Base-by-base conservation (phyloP, 2,329 filamentous ascomycete species). In the Gnomoniopsis sp. region DNA sequence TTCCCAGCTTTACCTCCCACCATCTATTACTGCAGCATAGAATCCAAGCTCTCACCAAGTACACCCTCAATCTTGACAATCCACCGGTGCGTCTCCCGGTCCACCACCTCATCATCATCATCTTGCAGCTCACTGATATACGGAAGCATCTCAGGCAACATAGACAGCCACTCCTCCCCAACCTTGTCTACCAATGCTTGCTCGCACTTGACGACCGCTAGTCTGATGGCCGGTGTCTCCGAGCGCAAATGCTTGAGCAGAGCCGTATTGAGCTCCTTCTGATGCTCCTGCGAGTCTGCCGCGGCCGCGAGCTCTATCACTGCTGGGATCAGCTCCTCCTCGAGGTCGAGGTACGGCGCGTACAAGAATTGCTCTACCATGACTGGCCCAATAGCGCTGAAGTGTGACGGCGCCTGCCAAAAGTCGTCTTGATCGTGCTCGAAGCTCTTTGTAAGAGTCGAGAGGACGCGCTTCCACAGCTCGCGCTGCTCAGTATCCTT, bases 111-210 rank as follows among this genome's bases (percentile, higher is more conserved):
- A 69, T 98, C 93, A 65, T 98, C 95, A 71, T 99, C 95, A 70
- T 99, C 95, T 76, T 96, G 89, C 68, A 96, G 74, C 77, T 99
- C 95, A 68, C 91, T 96, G 67, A 99, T 96, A 64, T 93, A 91
- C 21, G 96, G 93, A 71, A 99, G 76, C 89, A 97, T 98, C 81
- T 99, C 95, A 0, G 93, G 91, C 70, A 98, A 73, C 77, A 96
- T 83, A 1, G 87, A 84, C 60, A 99, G 76, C 95, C 95, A 99
- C 70, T 99, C 95, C 72, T 98, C 93, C 60, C 93, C 93, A 26
- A 98, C 75, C 50, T 85, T 80, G 65, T 89, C 86, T 14, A 92
- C 96, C 63, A 98, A 78, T 15, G 82, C 84, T 70, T 92, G 88
- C 76, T 98, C 86, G 65, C 88, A 88, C 74, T 87, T 87, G 38